Conservation (phyloP, 768 basidiomycete species). For the Boletellus ananas region DNA sequence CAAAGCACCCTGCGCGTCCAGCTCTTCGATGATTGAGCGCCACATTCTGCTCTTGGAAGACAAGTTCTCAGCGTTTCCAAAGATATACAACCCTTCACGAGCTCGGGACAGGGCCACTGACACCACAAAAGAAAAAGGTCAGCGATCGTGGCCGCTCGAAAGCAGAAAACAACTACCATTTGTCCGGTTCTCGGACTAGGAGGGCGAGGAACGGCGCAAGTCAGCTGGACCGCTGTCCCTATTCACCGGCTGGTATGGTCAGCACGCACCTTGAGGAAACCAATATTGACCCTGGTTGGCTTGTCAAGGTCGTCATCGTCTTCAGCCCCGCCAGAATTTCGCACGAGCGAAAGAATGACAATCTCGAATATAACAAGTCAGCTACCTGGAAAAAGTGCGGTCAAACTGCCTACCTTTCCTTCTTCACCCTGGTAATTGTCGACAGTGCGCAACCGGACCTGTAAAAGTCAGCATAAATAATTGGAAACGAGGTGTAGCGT, state of each 20-base stretch:
- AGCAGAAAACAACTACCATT: constrained; percentile 38
- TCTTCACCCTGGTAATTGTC: constrained; percentile 81
- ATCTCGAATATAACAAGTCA: constrained; percentile 36
- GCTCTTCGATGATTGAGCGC: constrained; percentile 52
- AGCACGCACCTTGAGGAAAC: constrained; percentile 62
- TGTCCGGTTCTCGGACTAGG: constrained; percentile 52
- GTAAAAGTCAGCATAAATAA: neutral
- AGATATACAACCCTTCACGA: constrained; percentile 66
- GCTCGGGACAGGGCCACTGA: constrained; percentile 71
- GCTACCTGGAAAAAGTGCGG: neutral
- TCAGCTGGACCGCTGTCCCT: neutral
- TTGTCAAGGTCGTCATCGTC: constrained; percentile 28
- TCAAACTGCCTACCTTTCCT: constrained; percentile 41
- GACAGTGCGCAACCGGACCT: constrained; percentile 70
- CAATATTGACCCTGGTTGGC: constrained; percentile 43
- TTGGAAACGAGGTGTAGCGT: no score
- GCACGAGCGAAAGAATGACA: constrained; percentile 70
- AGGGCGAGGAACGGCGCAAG: neutral
- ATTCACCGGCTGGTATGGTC: neutral
- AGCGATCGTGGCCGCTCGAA: neutral
- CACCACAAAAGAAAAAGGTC: neutral
- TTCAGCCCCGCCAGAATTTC: constrained; percentile 56
- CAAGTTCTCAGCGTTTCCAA: constrained; percentile 63
- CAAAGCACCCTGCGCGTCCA: constrained; percentile 44
- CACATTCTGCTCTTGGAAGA: constrained; percentile 53